phyloP scores from a whole-genome alignment of 768 basidiomycete genomes.

The Suillus decipiens region DNA sequence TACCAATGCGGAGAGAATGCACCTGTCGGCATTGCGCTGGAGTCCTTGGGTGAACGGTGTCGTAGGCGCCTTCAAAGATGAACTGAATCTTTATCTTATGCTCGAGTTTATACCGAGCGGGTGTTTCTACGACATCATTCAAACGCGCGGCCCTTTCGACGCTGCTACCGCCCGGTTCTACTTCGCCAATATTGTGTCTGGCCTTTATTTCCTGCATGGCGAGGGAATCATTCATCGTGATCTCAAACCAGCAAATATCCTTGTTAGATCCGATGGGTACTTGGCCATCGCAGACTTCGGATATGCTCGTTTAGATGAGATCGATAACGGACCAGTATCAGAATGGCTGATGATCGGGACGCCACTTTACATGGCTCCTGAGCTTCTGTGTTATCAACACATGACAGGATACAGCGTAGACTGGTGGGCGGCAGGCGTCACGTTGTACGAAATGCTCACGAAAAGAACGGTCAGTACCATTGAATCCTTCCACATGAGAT shows the following conservation, averaged over 20 bases:
- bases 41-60: slow-evolving; percentile 53
- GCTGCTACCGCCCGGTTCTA: slow-evolving; percentile 47
- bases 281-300: slow-evolving; percentile 57
- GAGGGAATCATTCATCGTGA: not conserved
- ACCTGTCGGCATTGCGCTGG: slow-evolving; percentile 49
- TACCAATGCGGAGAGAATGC: slow-evolving; percentile 43
- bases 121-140: slow-evolving; percentile 41
- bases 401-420: slow-evolving; percentile 40
- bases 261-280: slow-evolving; percentile 45
- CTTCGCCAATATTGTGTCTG: slow-evolving; percentile 54
- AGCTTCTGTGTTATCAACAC: slow-evolving; percentile 33
- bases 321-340: slow-evolving; percentile 17
- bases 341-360: slow-evolving; percentile 46
- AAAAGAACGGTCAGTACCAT: slow-evolving; percentile 32
- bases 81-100: slow-evolving; percentile 48
- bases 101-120: slow-evolving; percentile 52
- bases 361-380: slow-evolving; percentile 51
- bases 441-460: slow-evolving; percentile 55
- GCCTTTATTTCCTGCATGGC: slow-evolving; percentile 46
- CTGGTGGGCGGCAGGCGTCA: slow-evolving; percentile 56
- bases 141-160: slow-evolving; percentile 32
- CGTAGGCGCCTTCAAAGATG: slow-evolving; percentile 47
- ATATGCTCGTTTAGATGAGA: slow-evolving; percentile 26
- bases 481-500: not conserved
- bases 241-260: too few relatives aligned